Evolutionary conservation across 2,329 filamentous ascomycete species (phyloP).

Genomic region (Calonectria multiphialidica): DNA sequence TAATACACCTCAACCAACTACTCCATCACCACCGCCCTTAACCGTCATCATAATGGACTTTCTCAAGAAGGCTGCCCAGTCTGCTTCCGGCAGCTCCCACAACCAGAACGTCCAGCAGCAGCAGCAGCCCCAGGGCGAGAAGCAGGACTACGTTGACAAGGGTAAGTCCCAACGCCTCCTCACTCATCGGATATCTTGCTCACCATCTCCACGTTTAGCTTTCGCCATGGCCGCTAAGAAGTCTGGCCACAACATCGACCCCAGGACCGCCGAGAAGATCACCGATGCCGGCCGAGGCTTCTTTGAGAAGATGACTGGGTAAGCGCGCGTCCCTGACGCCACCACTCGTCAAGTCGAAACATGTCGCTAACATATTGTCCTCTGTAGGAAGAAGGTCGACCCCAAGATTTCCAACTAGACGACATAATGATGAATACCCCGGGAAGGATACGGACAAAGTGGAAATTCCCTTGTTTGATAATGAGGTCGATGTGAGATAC

Average conservation of each 20-base stretch:
- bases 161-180: slow-evolving; percentile 38
- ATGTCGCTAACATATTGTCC: slow-evolving; percentile 1
- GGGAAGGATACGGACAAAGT: background rate
- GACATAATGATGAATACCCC: background rate
- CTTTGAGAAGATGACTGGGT: slow-evolving; percentile 55
- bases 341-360: background rate
- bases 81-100: slow-evolving; percentile 32
- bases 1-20: background rate
- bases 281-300: slow-evolving; percentile 50
- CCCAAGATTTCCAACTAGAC: slow-evolving; percentile 52
- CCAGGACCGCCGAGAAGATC: slow-evolving; percentile 53
- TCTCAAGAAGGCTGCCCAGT: slow-evolving; percentile 51
- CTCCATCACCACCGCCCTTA: background rate
- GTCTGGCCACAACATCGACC: slow-evolving; percentile 49
- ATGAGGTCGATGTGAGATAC: slow-evolving; percentile 18
- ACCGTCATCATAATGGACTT: slow-evolving; percentile 52
- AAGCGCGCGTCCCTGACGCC: slow-evolving; percentile 27
- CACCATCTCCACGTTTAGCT: slow-evolving; percentile 32
- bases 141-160: slow-evolving; percentile 54
- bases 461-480: background rate
- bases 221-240: slow-evolving; percentile 48
- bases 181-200: background rate
- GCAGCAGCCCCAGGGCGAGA: slow-evolving; percentile 8
- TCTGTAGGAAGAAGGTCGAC: slow-evolving; percentile 37
- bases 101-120: slow-evolving; percentile 11